Base-by-base conservation (phyloP, 2,329 filamentous ascomycete genomes). In the Alternaria panax region DNA sequence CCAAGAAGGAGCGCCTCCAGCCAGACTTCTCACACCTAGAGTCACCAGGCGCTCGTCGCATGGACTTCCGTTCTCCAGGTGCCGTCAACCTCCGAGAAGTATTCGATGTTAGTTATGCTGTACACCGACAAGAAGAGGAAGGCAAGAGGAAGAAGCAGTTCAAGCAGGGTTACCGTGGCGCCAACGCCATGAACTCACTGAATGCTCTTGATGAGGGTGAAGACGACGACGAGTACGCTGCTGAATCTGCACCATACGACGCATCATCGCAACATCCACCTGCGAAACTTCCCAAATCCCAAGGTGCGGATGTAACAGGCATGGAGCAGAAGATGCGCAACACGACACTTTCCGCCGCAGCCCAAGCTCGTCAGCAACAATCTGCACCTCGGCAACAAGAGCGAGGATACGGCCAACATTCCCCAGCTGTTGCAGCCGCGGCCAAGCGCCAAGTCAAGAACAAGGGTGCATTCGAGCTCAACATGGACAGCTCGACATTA, bases 31-130 rank as follows among this genome's bases (percentile, higher is more conserved):
- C 81, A 20, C 84, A 86, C 57, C 76, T 87, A n/a, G 78, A 89
- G 62, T 85, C 86, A 11, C 86, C 87, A 5, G 83, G 84, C 16
- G 90, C 90, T 27, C 89, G 87, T 63, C 88, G 92, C 18, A 88
- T 90, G 80, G 95, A 99, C 78, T 99, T 98, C 88, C 88, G 95
- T 58, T 98, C 93, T 0, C 95, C 95, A 0, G 95, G 93, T 51
- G 93, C 92, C 2, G 90, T 99, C 79, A 98, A 98, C 75, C 83
- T 99, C 12, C 92, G 95, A 60, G 95, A 99, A 79, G 93, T 98
- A 2, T 99, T 99, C 68, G 95, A 99, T 73, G 94, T 99, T 48
- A 90, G 92, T n/a, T 99, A 99, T 73, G 94, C 95, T 8, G 95
- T 99, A 8, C 95, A 98, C 76, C 86, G 95, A 46, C 93, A 98